phyloP scores from a whole-genome alignment of 148 eudicot genomes.

The Heliamphora exappendiculata region DNA sequence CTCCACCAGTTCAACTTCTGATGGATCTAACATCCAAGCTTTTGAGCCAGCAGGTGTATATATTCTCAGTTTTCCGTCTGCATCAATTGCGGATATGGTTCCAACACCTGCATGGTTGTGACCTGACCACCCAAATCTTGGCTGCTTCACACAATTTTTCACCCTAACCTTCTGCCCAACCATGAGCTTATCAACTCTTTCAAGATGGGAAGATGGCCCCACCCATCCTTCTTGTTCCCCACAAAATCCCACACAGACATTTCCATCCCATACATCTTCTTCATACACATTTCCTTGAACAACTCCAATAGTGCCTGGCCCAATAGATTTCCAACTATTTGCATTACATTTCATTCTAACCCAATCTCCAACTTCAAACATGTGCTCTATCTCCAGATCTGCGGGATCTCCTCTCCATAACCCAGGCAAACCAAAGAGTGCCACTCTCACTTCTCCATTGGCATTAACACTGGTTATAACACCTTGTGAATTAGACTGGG shows the following conservation, averaged over 20 bases:
- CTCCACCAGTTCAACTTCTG: slow-evolving; percentile 80
- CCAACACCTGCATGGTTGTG: slow-evolving; percentile 78
- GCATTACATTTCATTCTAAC: slow-evolving; percentile 51
- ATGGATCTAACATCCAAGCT: slow-evolving; percentile 86
- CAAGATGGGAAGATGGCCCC: slow-evolving; percentile 57
- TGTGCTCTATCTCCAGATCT: slow-evolving; percentile 68
- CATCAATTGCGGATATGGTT: slow-evolving; percentile 72
- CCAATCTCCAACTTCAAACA: slow-evolving; percentile 92
- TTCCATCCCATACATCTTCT: slow-evolving; percentile 70
- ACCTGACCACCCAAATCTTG: slow-evolving; percentile 97
- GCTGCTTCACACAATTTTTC: slow-evolving; percentile 57
- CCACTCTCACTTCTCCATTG: slow-evolving; percentile 84
- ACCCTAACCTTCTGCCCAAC: slow-evolving; percentile 80
- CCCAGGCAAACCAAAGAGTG: slow-evolving; percentile 61
- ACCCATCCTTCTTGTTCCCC: slow-evolving; percentile 93
- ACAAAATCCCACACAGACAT: slow-evolving; percentile 68
- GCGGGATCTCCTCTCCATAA: slow-evolving; percentile 95
- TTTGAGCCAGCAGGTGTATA: slow-evolving; percentile 83
- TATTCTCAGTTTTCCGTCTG: slow-evolving; percentile 88
- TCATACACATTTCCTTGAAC: slow-evolving; percentile 72
- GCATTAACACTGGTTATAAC: slow-evolving; percentile 75
- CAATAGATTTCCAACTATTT: slow-evolving; percentile 66
- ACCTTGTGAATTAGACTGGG: slow-evolving; percentile 63
- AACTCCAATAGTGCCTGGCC: slow-evolving; percentile 78
- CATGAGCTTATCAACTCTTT: slow-evolving; percentile 44